Conservation (phyloP, 2,329 filamentous ascomycete genomes). For the Periconia digitata region DNA sequence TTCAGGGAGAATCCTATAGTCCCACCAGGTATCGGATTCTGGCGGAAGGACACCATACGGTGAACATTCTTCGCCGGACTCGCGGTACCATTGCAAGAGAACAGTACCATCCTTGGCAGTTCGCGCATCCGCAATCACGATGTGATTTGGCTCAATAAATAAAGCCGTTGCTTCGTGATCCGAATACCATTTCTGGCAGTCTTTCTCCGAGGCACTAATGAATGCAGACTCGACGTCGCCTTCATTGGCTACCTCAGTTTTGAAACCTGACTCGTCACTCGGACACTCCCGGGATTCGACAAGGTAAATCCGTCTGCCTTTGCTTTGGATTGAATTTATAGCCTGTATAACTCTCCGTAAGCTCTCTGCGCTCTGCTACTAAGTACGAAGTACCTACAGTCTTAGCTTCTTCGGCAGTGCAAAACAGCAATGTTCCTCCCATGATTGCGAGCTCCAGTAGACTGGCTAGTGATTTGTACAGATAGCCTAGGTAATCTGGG, state of each 20-base stretch:
- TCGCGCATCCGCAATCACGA: constrained; percentile 7
- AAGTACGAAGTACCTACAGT: neutral
- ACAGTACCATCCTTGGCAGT: constrained; percentile 6
- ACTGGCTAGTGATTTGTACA: too few species aligned
- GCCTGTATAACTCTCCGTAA: neutral
- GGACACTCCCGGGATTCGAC: neutral
- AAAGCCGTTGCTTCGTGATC: neutral
- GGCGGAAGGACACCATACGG: neutral
- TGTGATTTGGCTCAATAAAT: constrained; percentile 1
- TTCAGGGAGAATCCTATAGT: neutral
- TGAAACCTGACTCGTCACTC: neutral
- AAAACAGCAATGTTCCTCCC: neutral
- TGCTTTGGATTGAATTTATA: neutral
- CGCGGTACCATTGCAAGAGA: constrained; percentile 1
- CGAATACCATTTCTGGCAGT: constrained; percentile 2
- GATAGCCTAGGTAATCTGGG: too few species aligned
- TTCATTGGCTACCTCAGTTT: neutral
- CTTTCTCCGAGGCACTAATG: constrained; percentile 1
- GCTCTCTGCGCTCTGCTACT: neutral
- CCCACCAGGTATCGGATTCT: neutral
- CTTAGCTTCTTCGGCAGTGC: neutral
- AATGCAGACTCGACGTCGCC: constrained; percentile 1
- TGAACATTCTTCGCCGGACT: neutral
- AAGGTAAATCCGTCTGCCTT: neutral
- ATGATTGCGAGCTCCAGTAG: too few species aligned